phyloP scores from a whole-genome alignment of 2,329 filamentous ascomycete species.

The Tolypocladium guangdongense region DNA sequence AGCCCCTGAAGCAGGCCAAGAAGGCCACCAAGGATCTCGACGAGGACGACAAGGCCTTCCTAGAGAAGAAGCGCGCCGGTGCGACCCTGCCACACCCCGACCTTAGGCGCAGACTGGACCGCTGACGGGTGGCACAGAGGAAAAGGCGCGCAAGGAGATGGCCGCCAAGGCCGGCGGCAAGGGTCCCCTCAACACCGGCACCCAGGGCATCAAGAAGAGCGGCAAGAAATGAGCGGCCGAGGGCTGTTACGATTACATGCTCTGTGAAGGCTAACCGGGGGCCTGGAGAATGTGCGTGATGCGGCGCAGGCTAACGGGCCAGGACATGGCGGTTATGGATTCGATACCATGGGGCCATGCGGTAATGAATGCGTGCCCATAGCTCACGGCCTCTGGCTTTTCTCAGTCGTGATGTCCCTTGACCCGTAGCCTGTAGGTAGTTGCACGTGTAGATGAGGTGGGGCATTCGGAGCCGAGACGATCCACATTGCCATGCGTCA shows the following conservation, averaged over 20 bases:
- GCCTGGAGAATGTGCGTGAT: not conserved
- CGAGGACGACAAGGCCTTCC: conserved; percentile 75
- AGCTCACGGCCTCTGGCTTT: not conserved
- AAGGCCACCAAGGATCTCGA: conserved; percentile 74
- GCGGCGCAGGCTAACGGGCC: not conserved
- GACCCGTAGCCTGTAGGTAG: too few species aligned
- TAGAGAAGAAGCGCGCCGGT: conserved; percentile 79
- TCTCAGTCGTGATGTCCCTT: not conserved
- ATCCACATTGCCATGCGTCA: not conserved
- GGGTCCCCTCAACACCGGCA: conserved; percentile 74
- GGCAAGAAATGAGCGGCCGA: conserved; percentile 69
- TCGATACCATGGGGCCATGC: not conserved
- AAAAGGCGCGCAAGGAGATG: conserved; percentile 77
- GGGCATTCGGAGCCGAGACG: not conserved
- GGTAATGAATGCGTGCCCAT: not conserved
- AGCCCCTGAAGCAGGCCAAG: conserved; percentile 83
- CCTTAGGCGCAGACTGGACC: not conserved
- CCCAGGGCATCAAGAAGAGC: conserved; percentile 93
- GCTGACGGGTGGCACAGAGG: conserved; percentile 38
- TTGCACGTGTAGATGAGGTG: not conserved
- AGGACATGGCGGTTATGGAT: not conserved
- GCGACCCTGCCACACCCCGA: conserved; percentile 22
- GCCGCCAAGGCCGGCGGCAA: conserved; percentile 76
- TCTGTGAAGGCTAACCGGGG: not conserved
- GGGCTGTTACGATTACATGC: not conserved